Conservation (phyloP, 2,329 filamentous ascomycete genomes). For the Fusarium vanettenii region DNA sequence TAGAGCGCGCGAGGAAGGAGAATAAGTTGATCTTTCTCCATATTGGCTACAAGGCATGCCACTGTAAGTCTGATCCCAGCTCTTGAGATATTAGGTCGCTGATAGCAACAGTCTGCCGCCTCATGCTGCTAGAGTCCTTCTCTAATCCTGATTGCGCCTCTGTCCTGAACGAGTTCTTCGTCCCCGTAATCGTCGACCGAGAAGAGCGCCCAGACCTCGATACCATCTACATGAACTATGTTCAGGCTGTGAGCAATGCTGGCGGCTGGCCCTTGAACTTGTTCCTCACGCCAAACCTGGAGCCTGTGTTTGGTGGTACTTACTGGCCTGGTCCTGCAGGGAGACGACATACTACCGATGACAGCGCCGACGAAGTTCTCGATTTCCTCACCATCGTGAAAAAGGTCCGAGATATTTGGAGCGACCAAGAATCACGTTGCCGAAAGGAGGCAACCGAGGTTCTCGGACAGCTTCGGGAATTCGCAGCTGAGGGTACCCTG, state of each 20-base stretch:
- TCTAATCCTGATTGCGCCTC: conserved; percentile 82
- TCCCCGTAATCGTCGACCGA: conserved; percentile 92
- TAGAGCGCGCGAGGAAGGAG: conserved; percentile 80
- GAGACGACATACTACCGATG: conserved; percentile 49
- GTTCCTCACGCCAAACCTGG: conserved; percentile 93
- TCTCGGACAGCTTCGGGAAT: conserved; percentile 82
- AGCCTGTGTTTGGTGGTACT: conserved; percentile 95
- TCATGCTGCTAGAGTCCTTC: conserved; percentile 95
- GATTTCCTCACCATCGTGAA: conserved; percentile 85
- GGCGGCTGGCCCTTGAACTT: conserved; percentile 97
- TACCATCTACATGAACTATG: conserved; percentile 97
- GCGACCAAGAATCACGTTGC: conserved; percentile 84
- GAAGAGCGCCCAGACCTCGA: conserved; percentile 96
- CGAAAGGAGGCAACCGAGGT: conserved; percentile 87
- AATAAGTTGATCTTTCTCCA: conserved; percentile 94
- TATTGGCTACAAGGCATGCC: conserved; percentile 94
- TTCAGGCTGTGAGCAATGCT: conserved; percentile 89
- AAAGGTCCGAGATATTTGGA: conserved; percentile 82
- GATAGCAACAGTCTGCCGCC: conserved; percentile 74
- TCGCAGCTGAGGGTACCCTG: conserved; percentile 87
- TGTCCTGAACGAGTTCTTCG: conserved; percentile 86
- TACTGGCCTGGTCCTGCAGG: conserved; percentile 90
- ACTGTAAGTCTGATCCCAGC: conserved; percentile 72
- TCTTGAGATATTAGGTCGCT: conserved; percentile 23
- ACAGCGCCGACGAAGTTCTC: conserved; percentile 68